Evolutionary conservation across 1,284 basidiomycete species (phyloP).

Genomic region (Phaffia rhodozyma): DNA sequence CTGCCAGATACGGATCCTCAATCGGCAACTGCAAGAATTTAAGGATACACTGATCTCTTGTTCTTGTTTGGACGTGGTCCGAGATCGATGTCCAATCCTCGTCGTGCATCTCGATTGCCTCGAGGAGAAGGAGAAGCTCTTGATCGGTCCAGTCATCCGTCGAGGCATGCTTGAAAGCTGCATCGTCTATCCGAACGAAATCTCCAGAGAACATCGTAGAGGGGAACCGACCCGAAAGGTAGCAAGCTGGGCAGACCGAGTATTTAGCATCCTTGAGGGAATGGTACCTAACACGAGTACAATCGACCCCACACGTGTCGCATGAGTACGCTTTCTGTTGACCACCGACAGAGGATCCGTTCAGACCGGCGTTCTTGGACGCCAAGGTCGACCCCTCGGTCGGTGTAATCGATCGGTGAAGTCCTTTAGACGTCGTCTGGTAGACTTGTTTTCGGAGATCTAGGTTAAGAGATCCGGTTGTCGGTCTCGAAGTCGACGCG

Average conservation of each 20-base stretch:
- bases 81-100: slow-evolving; percentile 91
- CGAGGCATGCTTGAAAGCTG: slow-evolving; percentile 40
- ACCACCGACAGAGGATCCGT: slow-evolving; percentile 24
- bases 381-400: slow-evolving; percentile 48
- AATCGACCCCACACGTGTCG: slow-evolving; percentile 90
- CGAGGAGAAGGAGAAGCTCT: slow-evolving; percentile 75
- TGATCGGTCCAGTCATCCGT: slow-evolving; percentile 79
- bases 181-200: slow-evolving; percentile 76
- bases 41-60: slow-evolving; percentile 86
- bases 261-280: slow-evolving; percentile 85
- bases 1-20: slow-evolving; percentile 69
- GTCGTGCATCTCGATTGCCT: slow-evolving; percentile 95
- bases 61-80: slow-evolving; percentile 81
- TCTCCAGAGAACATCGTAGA: slow-evolving; percentile 93
- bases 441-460: slow-evolving; percentile 78
- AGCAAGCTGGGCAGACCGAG: slow-evolving; percentile 68
- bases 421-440: slow-evolving; percentile 62
- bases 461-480: slow-evolving; percentile 37
- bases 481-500: slow-evolving; percentile 39
- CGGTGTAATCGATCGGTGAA: slow-evolving; percentile 54
- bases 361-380: slow-evolving; percentile 20
- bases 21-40: slow-evolving; percentile 95
- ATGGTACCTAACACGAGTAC: slow-evolving; percentile 78
- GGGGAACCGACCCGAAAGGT: slow-evolving; percentile 92
- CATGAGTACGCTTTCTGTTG: slow-evolving; percentile 51